Evolutionary conservation across 768 basidiomycete genomes (phyloP), one percentile per base, ranked within the genome.

Genomic region (Podaxis rugospora): DNA sequence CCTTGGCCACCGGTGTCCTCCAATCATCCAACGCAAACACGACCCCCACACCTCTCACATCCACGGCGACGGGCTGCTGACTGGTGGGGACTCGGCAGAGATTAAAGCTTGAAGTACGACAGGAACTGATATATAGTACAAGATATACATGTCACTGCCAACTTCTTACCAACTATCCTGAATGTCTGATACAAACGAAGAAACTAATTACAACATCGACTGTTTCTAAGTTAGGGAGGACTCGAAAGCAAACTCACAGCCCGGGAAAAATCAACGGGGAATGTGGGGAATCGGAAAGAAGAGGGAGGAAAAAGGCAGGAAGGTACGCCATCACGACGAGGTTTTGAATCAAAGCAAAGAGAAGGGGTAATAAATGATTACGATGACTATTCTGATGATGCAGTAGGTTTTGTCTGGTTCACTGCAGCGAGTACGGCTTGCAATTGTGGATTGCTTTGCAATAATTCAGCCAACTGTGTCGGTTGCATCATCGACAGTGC

Each of bases 21-120:
- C 28, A 32, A 32, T 32, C 7, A 7, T 32, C 28, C 28, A 32
- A 32, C 28, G 2, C 28, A 32, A 32, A 32, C 28, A 9, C 7
- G 9, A 79, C 73, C 28, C 74, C 68, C 64, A 88, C 76, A 0
- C 75, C 72, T 3, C 71, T 74, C 23, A 72, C 70, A 53, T 88
- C 81, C 0, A 79, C 83, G 6, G 91, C 72, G 4, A 87, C 72
- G 35, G 84, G 75, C 21, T 86, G 71, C 16, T 70, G 76, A 32
- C 28, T 0, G 28, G 28, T 9, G 28, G 7, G 40, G 40, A 10
- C 40, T n/a, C 23, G n/a, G 23, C 7, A 13, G 18, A 49, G 47
- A 25, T 21, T 10, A 49, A 13, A 23, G 47, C 11, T 18, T 7
- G 18, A 49, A 11, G 47, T 6, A 3, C 18, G 13, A 49, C 21